These are phyloP conservation scores for Bipolaris oryzae DNA, from an alignment of 2,329 filamentous ascomycete genomes.

Conservation along the genomic window DNA sequence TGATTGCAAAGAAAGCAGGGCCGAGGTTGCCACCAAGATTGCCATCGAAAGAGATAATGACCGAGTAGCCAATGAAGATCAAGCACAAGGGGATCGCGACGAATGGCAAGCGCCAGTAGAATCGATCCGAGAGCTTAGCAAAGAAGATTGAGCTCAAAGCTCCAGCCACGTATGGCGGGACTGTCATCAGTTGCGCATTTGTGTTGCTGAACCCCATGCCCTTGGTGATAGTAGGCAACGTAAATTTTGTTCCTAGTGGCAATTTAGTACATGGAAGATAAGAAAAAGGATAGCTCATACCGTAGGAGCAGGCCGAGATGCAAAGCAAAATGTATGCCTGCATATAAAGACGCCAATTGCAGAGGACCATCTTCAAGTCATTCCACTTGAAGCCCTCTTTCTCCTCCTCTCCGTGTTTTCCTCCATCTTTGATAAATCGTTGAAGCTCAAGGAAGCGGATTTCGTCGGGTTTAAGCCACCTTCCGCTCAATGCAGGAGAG, in stretches of 20 bases:
- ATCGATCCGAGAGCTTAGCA: slow-evolving; percentile 31
- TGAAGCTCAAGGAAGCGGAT: slow-evolving; percentile 31
- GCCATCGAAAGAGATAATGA: slow-evolving; percentile 50
- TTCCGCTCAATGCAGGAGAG: slow-evolving; percentile 24
- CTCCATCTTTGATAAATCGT: slow-evolving; percentile 32
- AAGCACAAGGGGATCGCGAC: slow-evolving; percentile 44
- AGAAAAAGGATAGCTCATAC: slow-evolving; percentile 8
- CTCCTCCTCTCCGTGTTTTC: slow-evolving; percentile 25
- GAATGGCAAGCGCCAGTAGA: slow-evolving; percentile 30
- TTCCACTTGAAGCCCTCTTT: slow-evolving; percentile 28
- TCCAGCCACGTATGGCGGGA: slow-evolving; percentile 35
- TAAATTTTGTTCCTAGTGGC: slow-evolving; percentile 5
- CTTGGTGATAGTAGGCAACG: slow-evolving; percentile 34
- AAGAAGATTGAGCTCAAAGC: slow-evolving; percentile 33
- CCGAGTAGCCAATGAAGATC: slow-evolving; percentile 32
- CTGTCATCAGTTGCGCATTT: slow-evolving; percentile 39
- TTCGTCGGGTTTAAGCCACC: slow-evolving; percentile 33
- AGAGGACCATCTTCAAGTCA: slow-evolving; percentile 33
- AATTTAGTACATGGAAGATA: background rate
- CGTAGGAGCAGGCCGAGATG: slow-evolving; percentile 36
- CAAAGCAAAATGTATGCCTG: slow-evolving; percentile 37
- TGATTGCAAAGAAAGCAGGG: slow-evolving; percentile 54
- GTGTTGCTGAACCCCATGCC: slow-evolving; percentile 39
- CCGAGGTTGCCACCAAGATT: slow-evolving; percentile 51
- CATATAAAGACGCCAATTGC: slow-evolving; percentile 40